Base-by-base conservation (phyloP, 805 yeast genomes). In the Tanozyma kutaoensis region DNA sequence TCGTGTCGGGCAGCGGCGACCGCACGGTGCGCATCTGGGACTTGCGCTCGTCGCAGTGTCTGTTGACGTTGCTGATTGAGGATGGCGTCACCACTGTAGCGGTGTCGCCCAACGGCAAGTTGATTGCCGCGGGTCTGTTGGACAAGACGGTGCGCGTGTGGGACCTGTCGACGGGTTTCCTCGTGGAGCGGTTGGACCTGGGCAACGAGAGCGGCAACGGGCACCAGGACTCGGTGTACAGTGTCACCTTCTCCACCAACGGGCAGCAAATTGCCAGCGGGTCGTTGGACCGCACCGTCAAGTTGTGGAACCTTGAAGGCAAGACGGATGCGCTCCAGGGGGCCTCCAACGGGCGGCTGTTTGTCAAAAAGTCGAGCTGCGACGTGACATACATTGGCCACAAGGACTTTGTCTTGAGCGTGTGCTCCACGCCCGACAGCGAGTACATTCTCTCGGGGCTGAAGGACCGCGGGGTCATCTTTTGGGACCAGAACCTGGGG, bases 81-180 rank as follows among this genome's bases (percentile, higher is more conserved):
- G 97, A 88, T 51, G 98, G 98, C 41, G 97, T 88, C 28, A 88
- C 98, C 30, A 88, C 98, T 0, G 96, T 88, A 24, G 95, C 96
- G 13, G 88, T 88, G 23, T 81, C 95, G 7, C 96, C 96, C 26
- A 93, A 88, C 52, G 95, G 96, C 22, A 72, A 76, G 41, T 71
- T 75, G 42, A 84, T 91, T 43, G 97, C 96, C 22, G 97, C 96
- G 12, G 98, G 98, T 27, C 80, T 94, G 20, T 69, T 88, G 38
- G 98, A 88, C 60, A 70, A 93, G 56, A 79, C 94, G 18, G 96
- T 91, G 28, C 70, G 97, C 36, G 94, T 91, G 25, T 88, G 97
- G 96, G 95, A 88, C 57, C 78, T 95, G 8, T 71, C 80, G 24
- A 79, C 93, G 15, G 95, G 95, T 2, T 79, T 79, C 61, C 59